phyloP scores from a whole-genome alignment of 2,329 filamentous ascomycete genomes.

The Beauveria sp. region DNA sequence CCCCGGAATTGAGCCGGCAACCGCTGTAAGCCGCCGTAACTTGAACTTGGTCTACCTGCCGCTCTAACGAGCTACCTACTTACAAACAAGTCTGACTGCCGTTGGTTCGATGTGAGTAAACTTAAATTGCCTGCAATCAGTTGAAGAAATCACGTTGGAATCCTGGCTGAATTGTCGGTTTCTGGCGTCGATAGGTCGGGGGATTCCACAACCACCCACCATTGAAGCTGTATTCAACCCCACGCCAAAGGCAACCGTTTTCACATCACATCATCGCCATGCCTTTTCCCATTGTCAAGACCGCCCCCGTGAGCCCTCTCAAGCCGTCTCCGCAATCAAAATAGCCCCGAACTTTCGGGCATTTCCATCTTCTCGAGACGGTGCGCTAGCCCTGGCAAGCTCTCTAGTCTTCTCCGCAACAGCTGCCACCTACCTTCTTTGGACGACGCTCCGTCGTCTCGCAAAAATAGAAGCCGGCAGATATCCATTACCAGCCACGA shows the following conservation, averaged over 20 bases:
- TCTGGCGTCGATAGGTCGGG: too few relatives aligned
- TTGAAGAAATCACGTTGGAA: too few relatives aligned
- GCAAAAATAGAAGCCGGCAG: not conserved
- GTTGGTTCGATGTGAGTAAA: not conserved
- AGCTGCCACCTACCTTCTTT: conserved; percentile 6
- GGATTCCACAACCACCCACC: too few relatives aligned
- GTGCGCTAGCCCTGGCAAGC: not conserved
- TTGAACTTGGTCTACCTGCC: too few relatives aligned
- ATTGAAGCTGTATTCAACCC: too few relatives aligned
- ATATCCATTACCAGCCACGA: not conserved
- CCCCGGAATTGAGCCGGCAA: not conserved
- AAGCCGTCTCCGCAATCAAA: not conserved
- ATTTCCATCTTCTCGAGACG: not conserved
- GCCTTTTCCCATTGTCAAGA: too few relatives aligned
- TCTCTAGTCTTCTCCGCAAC: not conserved
- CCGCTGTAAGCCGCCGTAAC: not conserved
- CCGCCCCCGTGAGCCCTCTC: too few relatives aligned
- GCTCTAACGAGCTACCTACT: too few relatives aligned
- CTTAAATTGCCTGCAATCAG: too few relatives aligned
- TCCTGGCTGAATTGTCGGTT: too few relatives aligned
- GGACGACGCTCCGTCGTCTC: not conserved
- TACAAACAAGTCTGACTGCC: not conserved
- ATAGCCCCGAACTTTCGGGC: not conserved
- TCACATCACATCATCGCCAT: too few relatives aligned
- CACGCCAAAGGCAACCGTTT: too few relatives aligned